Conservation (phyloP, 2,329 filamentous ascomycete species). For the Ceratocystiopsis minuta region DNA sequence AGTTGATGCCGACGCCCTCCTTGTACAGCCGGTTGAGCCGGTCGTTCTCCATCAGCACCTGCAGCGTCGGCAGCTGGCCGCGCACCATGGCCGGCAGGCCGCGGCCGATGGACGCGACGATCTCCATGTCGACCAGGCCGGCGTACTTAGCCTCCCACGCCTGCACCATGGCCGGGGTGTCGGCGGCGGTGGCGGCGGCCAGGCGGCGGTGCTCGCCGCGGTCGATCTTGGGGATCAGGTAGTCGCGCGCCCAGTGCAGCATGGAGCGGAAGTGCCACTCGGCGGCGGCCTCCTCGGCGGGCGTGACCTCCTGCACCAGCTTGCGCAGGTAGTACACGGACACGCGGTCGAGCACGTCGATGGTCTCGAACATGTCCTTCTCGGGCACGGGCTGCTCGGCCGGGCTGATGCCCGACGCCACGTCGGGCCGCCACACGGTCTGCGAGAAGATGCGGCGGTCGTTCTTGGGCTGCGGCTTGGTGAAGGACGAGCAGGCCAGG, state of each 20-base stretch:
- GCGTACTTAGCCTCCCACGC: neutral
- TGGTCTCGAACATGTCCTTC: constrained; percentile 1
- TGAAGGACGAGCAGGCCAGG: constrained; percentile 7
- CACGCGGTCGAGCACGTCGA: constrained; percentile 3
- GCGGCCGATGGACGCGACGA: constrained; percentile 6
- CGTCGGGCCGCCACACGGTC: constrained; percentile 5
- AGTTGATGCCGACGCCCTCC: constrained; percentile 9
- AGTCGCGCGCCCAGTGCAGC: constrained; percentile 1
- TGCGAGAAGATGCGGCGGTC: constrained; percentile 6
- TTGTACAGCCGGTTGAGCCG: constrained; percentile 18
- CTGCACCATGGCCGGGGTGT: constrained; percentile 4
- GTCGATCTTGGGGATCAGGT: constrained; percentile 6
- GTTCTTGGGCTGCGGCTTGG: constrained; percentile 4
- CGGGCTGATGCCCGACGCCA: constrained; percentile 1
- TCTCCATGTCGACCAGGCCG: constrained; percentile 5
- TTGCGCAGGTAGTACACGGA: constrained; percentile 4
- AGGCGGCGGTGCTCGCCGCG: constrained; percentile 4
- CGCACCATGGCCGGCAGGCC: constrained; percentile 5
- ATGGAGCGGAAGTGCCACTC: constrained; percentile 5
- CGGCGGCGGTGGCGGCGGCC: neutral
- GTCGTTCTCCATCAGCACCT: constrained; percentile 17
- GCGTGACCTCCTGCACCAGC: constrained; percentile 2
- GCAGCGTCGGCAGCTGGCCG: constrained; percentile 10
- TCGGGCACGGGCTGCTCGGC: constrained; percentile 1
- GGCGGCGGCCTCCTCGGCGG: constrained; percentile 3